Base-by-base conservation (phyloP, 805 yeast species). In the Ogataea paradorogensis region DNA sequence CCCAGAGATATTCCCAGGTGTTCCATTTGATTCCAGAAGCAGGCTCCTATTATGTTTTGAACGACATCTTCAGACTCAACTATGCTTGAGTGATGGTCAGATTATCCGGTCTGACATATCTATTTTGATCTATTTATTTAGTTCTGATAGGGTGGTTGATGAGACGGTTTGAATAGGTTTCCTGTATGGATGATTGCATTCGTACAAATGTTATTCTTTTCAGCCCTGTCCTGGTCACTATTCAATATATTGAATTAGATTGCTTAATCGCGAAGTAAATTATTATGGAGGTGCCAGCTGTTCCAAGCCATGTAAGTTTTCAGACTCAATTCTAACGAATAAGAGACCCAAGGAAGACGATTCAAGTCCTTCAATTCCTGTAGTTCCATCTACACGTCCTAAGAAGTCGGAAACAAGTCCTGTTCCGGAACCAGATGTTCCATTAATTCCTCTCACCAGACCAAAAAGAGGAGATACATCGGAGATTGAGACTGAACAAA, bases 1-100 rank as follows among this genome's bases (percentile, higher is more conserved):
- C 97, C 42, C 97, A 91, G 69, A 82, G 96, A 69, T 93, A 90
- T 70, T 87, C 98, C 23, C 99, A 93, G 71, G 95, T 88, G 33
- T 93, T 93, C 81, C 98, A 93, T 64, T 79, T 93, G 70, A 82
- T 89, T 48, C 97, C 96, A 50, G 99, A 93, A 44, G 87, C 84
- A 37, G 78, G 76, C 61, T 84, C 95, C 23, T 93, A 90, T 75
- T 93, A 81, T 61, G 98, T 93, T 45, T 85, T 88, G 71, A 93
- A 93, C 69, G 99, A 93, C 63, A 87, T 93, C 52, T 93, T 93
- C 80, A 86, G 98, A 74, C 80, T 93, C 65, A 88, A 88, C 74
- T 88, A 84, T 70, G 81, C 75, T 64, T 81, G 62, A 48, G 15
- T 15, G 20, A 9, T 9, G 22, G 21, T 9, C 9, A 15, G 21